Evolutionary conservation across 257 asterid species (phyloP), one percentile per base, ranked within the genome.

Genomic region (Fraxinus excelsior): DNA sequence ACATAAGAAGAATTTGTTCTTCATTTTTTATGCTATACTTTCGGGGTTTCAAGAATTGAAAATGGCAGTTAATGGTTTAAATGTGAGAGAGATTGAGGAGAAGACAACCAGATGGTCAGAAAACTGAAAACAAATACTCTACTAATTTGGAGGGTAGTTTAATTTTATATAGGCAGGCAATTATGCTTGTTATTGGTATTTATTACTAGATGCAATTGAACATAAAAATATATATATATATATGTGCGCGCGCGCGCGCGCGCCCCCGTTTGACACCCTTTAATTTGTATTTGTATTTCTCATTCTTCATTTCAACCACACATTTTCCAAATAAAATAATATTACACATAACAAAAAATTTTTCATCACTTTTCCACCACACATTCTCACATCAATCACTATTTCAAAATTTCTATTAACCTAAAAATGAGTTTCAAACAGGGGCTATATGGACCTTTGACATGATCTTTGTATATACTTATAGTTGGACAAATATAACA

Each of bases 1-100:
- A 76, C 81, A 81, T 16, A 32, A 7, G 49, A 81, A 73, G 68
- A 81, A 44, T 32, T 58, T 72, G 66, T 67, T 77, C 73, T 73
- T 81, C 79, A 77, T 81, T 1, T 35, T 34, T 69, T 23, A 21
- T 40, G 73, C 7, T 9, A n/a, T 49, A 23, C 11, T 44, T 28
- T 34, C 38, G 53, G 32, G 26, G 60, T 14, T 31, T 66, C 1
- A 9, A 21, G 4, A 64, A 32, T 69, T 44, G 77, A 64, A 76
- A 67, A 72, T 64, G 74, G 78, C 8, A 18, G 66, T 70, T 70
- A 44, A 66, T 58, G 42, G 31, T 21, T 35, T 53, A 53, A 46
- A 70, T 38, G 58, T 0, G 4, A n/a, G 40, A 19, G 38, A 31
- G 40, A 7, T 34, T 67, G 66, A 73, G 77, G 44, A 46, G 26